Conservation (phyloP, 192 early-diverging fungal species). For the Mortierella antarctica region DNA sequence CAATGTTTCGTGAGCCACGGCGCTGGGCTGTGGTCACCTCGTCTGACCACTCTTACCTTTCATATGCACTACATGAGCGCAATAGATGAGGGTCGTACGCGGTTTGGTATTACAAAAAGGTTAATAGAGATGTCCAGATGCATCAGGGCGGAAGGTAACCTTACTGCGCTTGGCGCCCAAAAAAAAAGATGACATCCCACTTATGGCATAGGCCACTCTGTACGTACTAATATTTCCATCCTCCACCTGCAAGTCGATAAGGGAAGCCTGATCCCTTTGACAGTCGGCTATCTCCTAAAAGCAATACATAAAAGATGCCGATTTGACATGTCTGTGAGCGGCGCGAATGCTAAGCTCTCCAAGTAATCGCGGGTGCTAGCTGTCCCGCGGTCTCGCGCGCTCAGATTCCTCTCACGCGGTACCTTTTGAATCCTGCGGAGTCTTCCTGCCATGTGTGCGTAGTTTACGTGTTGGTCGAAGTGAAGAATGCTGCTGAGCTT, state of each 20-base stretch:
- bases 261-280: slow-evolving; percentile 38
- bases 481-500: background rate
- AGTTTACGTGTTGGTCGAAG: background rate
- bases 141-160: background rate
- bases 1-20: background rate
- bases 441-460: slow-evolving; percentile 31
- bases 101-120: background rate
- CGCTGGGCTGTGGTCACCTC: background rate
- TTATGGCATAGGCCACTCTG: background rate
- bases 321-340: background rate
- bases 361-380: background rate
- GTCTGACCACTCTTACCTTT: slow-evolving; percentile 26
- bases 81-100: background rate
- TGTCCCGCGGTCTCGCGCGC: background rate
- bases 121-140: background rate
- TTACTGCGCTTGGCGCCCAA: background rate
- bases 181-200: background rate
- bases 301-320: background rate
- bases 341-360: background rate
- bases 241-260: slow-evolving; percentile 39
- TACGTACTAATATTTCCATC: slow-evolving; percentile 53
- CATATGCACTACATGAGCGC: slow-evolving; percentile 30
- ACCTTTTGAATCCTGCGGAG: slow-evolving; percentile 51
- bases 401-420: background rate
- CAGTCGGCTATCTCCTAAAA: slow-evolving; percentile 46